Base-by-base conservation (phyloP, 2,329 filamentous ascomycete genomes). In the Nigrograna mackinnonii region DNA sequence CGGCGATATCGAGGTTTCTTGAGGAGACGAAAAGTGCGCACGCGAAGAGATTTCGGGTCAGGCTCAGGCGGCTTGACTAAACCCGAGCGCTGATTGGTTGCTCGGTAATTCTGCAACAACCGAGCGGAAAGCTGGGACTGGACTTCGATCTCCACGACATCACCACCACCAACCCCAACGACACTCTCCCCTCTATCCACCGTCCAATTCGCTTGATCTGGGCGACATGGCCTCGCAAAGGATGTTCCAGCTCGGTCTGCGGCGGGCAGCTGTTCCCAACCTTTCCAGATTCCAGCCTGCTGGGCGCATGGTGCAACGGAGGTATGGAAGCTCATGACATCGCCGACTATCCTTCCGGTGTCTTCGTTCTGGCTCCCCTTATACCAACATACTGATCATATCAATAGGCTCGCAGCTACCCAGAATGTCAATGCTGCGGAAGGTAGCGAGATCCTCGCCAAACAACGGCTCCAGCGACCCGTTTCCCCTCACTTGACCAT, bases 401-500 rank as follows among this genome's bases (percentile, higher is more conserved):
- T n/a, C 17, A 12, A 22, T 48, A 71, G 69, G 55, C 61, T 73
- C 59, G 74, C 80, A 59, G 73, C 81, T 30, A 84, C 83, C 42
- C 70, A 82, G 58, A 79, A 79, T 64, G 58, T 86, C 59, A 75
- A 79, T 47, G 68, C 73, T 39, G 57, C 69, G 39, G 76, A 85
- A 48, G 80, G 72, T 52, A 61, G 80, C 52, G 66, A 79, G 55
- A 82, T 95, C 72, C 89, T 96, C 66, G 85, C 81, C 61, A 76
- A 83, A 64, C 91, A 96, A 78, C 91, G 91, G 61, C 79, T 86
- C 42, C 73, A 79, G 63, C 91, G 91, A 39, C 91, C 91, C 66
- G 79, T 96, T 59, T 80, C 89, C 34, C 91, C 91, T 41, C 91
- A 96, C 68, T 82, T 96, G 50, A 69, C 74, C 63, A 91, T 95